These are phyloP conservation scores for Pharnaceum exiguum DNA, from an alignment of 148 eudicot species.

Conservation along the genomic window DNA sequence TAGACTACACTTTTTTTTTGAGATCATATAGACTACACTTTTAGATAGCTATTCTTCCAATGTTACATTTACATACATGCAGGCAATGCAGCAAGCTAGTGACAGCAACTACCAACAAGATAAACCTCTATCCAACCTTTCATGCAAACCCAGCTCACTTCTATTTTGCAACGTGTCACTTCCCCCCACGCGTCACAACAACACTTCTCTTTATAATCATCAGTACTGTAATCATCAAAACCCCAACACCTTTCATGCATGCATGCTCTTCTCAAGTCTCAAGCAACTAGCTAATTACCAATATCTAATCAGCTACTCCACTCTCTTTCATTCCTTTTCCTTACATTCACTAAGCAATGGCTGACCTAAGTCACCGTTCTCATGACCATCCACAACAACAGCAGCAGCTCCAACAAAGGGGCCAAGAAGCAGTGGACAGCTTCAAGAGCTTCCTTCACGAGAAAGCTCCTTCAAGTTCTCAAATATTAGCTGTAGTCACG, in stretches of 20 bases:
- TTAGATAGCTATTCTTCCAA: too few relatives aligned
- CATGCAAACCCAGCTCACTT: slow-evolving; percentile 6
- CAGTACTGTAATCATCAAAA: background rate
- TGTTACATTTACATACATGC: too few relatives aligned
- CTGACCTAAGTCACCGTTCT: slow-evolving; percentile 4
- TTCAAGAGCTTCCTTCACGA: slow-evolving; percentile 18
- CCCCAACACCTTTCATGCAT: background rate
- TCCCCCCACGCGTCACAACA: slow-evolving; percentile 14
- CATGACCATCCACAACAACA: background rate
- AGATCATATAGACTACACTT: too few relatives aligned
- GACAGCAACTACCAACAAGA: slow-evolving; percentile 1
- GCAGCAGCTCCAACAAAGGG: slow-evolving; percentile 14
- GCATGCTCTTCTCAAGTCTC: too few relatives aligned
- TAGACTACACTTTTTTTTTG: too few relatives aligned
- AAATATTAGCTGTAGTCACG: slow-evolving; percentile 30
- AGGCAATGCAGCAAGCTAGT: too few relatives aligned
- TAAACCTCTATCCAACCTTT: background rate
- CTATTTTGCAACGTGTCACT: slow-evolving; percentile 3
- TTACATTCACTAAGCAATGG: slow-evolving; percentile 6
- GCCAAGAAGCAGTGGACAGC: slow-evolving; percentile 18
- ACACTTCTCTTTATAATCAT: slow-evolving; percentile 5
- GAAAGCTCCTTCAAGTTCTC: slow-evolving; percentile 30
- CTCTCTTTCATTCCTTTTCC: background rate
- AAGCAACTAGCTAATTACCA: too few relatives aligned
- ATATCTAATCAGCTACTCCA: too few relatives aligned